Conservation (phyloP, 805 yeast genomes). For the Lachancea sp. region DNA sequence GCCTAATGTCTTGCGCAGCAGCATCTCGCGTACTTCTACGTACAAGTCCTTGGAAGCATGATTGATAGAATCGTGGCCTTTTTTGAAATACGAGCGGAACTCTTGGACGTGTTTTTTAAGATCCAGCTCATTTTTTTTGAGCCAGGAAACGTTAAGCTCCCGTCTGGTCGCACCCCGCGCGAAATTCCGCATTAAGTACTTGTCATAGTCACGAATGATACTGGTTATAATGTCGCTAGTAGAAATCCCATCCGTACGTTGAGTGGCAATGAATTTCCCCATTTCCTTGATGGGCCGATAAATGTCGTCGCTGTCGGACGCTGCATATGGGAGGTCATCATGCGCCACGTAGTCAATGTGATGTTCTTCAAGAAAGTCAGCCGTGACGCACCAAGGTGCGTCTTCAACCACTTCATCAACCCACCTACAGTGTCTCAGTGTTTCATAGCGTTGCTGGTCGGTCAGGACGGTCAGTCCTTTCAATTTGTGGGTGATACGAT, state of each 20-base stretch:
- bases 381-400: constrained; percentile 93
- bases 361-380: constrained; percentile 72
- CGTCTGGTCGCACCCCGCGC: constrained; percentile 96
- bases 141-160: constrained; percentile 94
- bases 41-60: constrained; percentile 76
- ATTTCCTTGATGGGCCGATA: constrained; percentile 84
- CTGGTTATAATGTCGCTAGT: constrained; percentile 95
- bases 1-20: constrained; percentile 35
- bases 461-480: constrained; percentile 90
- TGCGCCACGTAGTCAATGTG: constrained; percentile 94
- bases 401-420: constrained; percentile 92
- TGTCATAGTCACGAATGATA: constrained; percentile 92
- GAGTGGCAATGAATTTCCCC: constrained; percentile 91
- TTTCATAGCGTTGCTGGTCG: constrained; percentile 83
- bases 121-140: constrained; percentile 93
- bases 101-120: constrained; percentile 84
- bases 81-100: constrained; percentile 79
- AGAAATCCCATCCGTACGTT: constrained; percentile 93
- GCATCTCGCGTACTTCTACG: constrained; percentile 73
- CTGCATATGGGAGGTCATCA: constrained; percentile 92
- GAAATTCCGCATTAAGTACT: constrained; percentile 92
- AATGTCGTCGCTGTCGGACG: constrained; percentile 84
- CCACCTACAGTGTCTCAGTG: constrained; percentile 92
- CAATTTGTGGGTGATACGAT: constrained; percentile 80
- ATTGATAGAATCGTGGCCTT: constrained; percentile 60